A percentile compares a stretch with the other conserved stretches of the same genome.
Evolutionary conservation across 208 protist genomes (phyloP).

Genomic region (Phytomonas francai): DNA sequence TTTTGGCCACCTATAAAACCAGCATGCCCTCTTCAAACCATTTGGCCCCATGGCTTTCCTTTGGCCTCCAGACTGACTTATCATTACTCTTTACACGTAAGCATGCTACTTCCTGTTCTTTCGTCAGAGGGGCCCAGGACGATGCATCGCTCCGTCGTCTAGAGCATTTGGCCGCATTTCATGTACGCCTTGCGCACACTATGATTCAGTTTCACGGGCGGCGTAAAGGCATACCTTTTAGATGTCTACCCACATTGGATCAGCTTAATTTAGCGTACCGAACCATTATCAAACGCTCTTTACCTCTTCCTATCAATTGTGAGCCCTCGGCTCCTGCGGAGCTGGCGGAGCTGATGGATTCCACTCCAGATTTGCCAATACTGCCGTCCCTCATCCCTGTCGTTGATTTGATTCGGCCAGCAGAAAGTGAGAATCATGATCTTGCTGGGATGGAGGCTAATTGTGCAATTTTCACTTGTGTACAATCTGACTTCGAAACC

Average conservation of each 20-base stretch:
- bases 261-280: constrained; percentile 38
- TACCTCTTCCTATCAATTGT: constrained; percentile 63
- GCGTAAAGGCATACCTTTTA: constrained; percentile 11
- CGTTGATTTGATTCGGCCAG: constrained; percentile 55
- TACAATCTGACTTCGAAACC: constrained; percentile 64
- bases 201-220: constrained; percentile 35
- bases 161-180: background rate
- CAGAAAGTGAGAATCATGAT: background rate
- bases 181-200: constrained; percentile 21
- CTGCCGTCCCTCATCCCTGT: constrained; percentile 74
- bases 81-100: constrained; percentile 22
- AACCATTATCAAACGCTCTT: constrained; percentile 46
- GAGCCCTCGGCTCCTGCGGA: constrained; percentile 61
- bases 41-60: constrained; percentile 22
- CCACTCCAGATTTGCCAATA: constrained; percentile 32
- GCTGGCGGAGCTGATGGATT: constrained; percentile 51
- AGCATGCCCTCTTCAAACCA: background rate
- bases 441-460: constrained; percentile 18
- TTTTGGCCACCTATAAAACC: constrained; percentile 23
- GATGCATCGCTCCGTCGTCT: background rate
- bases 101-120: constrained; percentile 17
- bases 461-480: constrained; percentile 70
- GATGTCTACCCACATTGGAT: constrained; percentile 19
- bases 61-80: constrained; percentile 17
- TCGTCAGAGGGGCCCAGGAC: background rate